Percentiles rank a stretch among this genome's conserved stretches.
These are phyloP conservation scores for Penicillium sclerotiorum DNA, from an alignment of 2,329 filamentous ascomycete species.

Conservation along the genomic window DNA sequence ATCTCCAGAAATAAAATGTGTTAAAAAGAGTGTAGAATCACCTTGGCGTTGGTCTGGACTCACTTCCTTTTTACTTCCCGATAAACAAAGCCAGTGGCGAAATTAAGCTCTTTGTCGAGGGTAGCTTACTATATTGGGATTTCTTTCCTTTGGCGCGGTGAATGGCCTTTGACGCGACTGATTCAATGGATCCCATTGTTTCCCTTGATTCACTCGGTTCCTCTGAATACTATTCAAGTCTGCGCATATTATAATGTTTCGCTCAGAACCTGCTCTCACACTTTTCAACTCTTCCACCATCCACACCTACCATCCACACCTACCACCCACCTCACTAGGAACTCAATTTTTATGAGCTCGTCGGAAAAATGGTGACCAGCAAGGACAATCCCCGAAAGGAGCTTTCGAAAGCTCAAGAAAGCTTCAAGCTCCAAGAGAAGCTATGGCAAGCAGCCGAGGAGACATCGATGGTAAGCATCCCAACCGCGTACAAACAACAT, in stretches of 20 bases:
- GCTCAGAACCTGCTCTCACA: no score
- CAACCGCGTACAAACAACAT: not conserved
- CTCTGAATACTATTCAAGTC: not conserved
- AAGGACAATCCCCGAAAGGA: no score
- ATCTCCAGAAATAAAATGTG: no score
- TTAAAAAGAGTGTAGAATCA: no score
- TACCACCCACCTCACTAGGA: not conserved
- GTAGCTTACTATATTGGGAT: not conserved
- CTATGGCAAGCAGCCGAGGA: slow-evolving; percentile 6
- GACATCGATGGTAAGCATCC: not conserved
- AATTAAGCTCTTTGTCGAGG: not conserved
- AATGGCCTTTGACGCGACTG: not conserved
- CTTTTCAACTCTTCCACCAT: not conserved
- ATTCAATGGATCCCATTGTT: slow-evolving; percentile 5
- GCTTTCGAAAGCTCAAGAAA: not conserved
- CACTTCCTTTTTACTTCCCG: not conserved
- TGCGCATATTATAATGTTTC: not conserved
- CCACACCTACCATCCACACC: not conserved
- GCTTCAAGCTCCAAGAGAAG: not conserved
- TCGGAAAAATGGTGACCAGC: no score
- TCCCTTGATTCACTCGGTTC: not conserved
- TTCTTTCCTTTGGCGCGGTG: no score
- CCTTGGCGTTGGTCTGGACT: no score
- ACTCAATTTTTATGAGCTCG: no score
- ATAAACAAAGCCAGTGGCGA: not conserved